phyloP scores from a whole-genome alignment of 2,329 filamentous ascomycete species.

The Furcasterigmium furcatum region DNA sequence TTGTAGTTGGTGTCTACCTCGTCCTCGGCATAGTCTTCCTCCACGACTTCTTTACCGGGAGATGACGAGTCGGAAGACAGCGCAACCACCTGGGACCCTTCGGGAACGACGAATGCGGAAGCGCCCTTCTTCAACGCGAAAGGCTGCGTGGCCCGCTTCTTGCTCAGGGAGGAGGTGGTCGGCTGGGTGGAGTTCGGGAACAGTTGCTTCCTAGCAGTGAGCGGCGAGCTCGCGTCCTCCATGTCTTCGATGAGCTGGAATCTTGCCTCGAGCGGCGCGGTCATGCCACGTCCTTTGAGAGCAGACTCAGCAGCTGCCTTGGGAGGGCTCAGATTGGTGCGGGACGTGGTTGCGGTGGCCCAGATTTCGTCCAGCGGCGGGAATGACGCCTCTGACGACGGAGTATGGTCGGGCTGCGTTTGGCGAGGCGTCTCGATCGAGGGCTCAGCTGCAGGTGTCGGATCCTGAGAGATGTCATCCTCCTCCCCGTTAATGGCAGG shows the following conservation, averaged over 20 bases:
- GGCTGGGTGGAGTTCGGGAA: constrained; percentile 31
- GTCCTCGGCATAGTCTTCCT: constrained; percentile 33
- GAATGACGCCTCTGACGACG: constrained; percentile 14
- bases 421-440: constrained; percentile 1
- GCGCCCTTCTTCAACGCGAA: not conserved
- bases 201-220: constrained; percentile 13
- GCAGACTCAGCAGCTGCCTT: constrained; percentile 21
- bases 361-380: constrained; percentile 34
- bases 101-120: constrained; percentile 19
- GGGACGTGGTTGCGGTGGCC: constrained; percentile 33
- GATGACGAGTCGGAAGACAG: constrained; percentile 19
- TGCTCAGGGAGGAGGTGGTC: constrained; percentile 7
- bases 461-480: constrained; percentile 1
- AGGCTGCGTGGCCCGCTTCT: constrained; percentile 8
- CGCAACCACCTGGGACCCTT: constrained; percentile 26
- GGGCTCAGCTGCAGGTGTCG: constrained; percentile 4
- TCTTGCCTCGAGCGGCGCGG: constrained; percentile 28
- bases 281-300: constrained; percentile 18
- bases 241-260: constrained; percentile 38
- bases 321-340: constrained; percentile 28
- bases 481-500: constrained; percentile 5
- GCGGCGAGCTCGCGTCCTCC: constrained; percentile 17
- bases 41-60: constrained; percentile 10
- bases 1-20: constrained; percentile 31
- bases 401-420: constrained; percentile 1